Evolutionary conservation across 1,139 yeast species (phyloP).

Genomic region (Diutina siamensis): DNA sequence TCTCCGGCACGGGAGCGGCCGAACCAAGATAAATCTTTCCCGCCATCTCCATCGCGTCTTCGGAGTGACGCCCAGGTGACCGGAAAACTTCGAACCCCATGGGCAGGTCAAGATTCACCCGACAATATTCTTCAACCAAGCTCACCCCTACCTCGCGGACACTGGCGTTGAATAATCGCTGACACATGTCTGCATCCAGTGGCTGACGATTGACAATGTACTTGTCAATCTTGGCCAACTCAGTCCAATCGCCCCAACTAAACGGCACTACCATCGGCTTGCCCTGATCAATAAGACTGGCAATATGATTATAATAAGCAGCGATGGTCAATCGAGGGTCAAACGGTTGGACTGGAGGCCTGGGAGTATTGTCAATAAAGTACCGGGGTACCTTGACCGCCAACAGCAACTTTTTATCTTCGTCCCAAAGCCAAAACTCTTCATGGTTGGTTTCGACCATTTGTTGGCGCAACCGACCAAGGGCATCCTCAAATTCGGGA

Average conservation of each 20-base stretch:
- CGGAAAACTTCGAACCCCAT: not conserved
- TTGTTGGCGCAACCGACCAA: constrained; percentile 11
- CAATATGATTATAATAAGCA: constrained; percentile 24
- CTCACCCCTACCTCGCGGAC: no score
- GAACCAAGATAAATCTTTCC: not conserved
- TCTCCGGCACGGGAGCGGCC: constrained; percentile 11
- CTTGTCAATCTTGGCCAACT: not conserved
- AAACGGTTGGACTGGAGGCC: constrained; percentile 19
- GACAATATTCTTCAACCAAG: not conserved
- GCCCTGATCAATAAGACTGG: not conserved
- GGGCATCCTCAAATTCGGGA: constrained; percentile 10
- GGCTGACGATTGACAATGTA: not conserved
- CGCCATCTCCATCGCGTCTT: not conserved
- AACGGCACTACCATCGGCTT: not conserved
- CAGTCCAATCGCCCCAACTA: constrained; percentile 3
- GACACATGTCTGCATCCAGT: constrained; percentile 1
- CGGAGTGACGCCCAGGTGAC: not conserved
- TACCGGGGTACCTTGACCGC: constrained; percentile 15
- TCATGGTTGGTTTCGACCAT: constrained; percentile 13
- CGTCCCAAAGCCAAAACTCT: constrained; percentile 19
- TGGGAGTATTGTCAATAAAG: constrained; percentile 7
- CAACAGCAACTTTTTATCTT: constrained; percentile 13
- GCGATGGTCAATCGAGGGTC: constrained; percentile 40
- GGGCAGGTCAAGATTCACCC: not conserved
- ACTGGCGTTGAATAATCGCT: not conserved